Conservation (phyloP, 148 eudicot species). For the Agrostemma githago region DNA sequence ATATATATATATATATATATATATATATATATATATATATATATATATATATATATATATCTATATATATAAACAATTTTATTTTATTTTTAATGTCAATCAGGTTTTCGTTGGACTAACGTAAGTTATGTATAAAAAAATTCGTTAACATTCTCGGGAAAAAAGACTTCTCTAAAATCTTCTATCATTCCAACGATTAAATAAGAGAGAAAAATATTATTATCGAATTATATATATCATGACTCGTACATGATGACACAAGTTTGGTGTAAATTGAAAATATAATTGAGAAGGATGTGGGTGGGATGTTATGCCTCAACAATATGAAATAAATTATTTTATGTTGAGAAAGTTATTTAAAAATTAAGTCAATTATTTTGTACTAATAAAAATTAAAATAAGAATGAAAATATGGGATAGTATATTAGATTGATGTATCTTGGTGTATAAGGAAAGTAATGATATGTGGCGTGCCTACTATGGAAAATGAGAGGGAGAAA, state of each 20-base stretch:
- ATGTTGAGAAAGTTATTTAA: background rate
- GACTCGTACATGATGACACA: background rate
- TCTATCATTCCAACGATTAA: background rate
- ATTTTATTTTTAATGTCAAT: background rate
- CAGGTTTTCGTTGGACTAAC: background rate
- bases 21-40: too few species aligned
- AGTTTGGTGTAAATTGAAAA: background rate
- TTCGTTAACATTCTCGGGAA: too few species aligned
- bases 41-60: too few species aligned
- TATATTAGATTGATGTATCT: constrained; percentile 12
- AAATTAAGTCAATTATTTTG: constrained; percentile 6
- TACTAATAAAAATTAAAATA: background rate
- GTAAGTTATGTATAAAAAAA: background rate
- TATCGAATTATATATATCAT: background rate
- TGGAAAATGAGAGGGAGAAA: constrained; percentile 9
- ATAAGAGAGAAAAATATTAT: background rate
- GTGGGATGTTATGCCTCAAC: constrained; percentile 21
- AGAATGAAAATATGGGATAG: background rate
- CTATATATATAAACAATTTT: too few species aligned
- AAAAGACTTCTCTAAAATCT: too few species aligned
- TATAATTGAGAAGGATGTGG: constrained; percentile 12
- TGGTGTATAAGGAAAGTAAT: constrained; percentile 23
- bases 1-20: too few species aligned
- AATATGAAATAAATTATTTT: background rate
- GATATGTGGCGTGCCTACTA: constrained; percentile 17